Evolutionary conservation across 176 grass and related monocot species (phyloP).

Genomic region (Melocanna baccifera): DNA sequence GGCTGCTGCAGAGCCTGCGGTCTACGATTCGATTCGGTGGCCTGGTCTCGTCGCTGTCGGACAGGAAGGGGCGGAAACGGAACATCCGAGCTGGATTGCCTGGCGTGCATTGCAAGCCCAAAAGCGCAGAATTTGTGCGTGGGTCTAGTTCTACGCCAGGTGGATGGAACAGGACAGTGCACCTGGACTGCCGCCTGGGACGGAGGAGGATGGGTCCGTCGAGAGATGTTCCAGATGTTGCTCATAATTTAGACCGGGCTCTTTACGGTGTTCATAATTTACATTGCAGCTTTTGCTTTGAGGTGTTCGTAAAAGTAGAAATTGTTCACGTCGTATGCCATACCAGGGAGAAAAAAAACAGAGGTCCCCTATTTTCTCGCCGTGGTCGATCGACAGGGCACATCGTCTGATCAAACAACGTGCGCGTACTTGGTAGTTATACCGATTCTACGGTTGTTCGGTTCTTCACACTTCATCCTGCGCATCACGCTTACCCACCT

Average conservation of each 20-base stretch:
- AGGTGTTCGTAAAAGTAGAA: no score
- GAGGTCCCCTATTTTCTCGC: no score
- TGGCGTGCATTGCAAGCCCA: background rate
- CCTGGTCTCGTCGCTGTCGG: background rate
- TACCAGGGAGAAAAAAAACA: no score
- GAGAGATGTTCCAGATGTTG: no score
- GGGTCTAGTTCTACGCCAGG: background rate
- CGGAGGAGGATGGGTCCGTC: background rate
- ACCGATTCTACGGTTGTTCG: background rate
- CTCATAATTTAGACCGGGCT: background rate
- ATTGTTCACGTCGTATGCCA: no score
- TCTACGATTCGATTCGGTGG: background rate
- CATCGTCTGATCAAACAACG: background rate
- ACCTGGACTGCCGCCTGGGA: background rate
- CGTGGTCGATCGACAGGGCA: background rate
- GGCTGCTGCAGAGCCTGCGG: background rate
- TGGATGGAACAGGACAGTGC: background rate
- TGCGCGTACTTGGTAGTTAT: no score
- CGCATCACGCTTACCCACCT: background rate
- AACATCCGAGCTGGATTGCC: background rate
- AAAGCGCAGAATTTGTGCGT: background rate
- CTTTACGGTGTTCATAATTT: background rate
- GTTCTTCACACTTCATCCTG: background rate
- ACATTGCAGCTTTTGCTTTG: no score
- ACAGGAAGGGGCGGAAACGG: background rate